These are phyloP conservation scores for Apiospora kogelbergensis DNA, from an alignment of 2,329 filamentous ascomycete species.

Conservation along the genomic window DNA sequence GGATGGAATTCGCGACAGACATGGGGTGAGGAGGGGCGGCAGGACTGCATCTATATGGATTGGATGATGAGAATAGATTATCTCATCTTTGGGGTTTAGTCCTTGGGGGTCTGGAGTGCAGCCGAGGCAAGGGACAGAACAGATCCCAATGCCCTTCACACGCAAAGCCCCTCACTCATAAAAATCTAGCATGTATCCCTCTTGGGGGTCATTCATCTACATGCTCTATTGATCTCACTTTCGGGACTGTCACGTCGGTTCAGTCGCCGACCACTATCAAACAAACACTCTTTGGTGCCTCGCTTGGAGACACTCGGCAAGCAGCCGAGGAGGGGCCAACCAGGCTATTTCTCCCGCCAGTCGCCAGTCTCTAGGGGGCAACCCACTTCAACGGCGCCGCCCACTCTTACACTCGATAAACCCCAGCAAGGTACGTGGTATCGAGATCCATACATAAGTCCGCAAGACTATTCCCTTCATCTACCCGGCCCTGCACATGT, in stretches of 20 bases:
- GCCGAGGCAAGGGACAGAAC: background rate
- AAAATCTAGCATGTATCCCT: background rate
- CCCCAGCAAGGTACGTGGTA: background rate
- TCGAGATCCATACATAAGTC: background rate
- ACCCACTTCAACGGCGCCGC: background rate
- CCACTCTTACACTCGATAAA: background rate
- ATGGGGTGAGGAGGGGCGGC: background rate
- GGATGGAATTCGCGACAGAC: background rate
- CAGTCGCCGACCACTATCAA: background rate
- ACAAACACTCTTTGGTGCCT: background rate
- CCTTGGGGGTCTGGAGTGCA: background rate
- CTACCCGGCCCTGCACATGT: background rate
- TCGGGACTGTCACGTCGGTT: background rate
- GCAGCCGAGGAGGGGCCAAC: background rate
- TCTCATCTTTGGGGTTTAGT: background rate
- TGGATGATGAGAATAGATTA: background rate
- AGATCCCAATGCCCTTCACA: background rate
- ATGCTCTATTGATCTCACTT: background rate
- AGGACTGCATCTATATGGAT: background rate
- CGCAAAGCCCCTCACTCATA: background rate
- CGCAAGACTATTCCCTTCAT: background rate
- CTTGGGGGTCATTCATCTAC: background rate
- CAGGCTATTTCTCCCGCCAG: background rate
- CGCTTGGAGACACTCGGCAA: slow-evolving; percentile 8
- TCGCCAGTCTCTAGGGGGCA: background rate